These are phyloP conservation scores for Rhodotorula graminis DNA, from an alignment of 768 basidiomycete genomes.

Conservation along the genomic window DNA sequence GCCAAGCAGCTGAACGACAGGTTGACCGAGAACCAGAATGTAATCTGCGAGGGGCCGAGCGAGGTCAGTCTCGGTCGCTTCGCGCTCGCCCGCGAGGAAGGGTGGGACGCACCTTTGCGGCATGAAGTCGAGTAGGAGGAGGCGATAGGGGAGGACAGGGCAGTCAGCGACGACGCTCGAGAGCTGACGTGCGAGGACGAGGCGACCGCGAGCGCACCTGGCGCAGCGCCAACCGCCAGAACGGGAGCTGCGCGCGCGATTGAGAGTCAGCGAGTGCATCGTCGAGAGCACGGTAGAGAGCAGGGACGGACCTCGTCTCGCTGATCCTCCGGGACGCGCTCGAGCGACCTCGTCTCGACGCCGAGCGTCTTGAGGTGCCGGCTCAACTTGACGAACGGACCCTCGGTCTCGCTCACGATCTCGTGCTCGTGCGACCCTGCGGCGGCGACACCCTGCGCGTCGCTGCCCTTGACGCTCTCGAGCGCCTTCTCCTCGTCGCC, in stretches of 20 bases:
- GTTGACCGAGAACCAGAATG: slow-evolving; percentile 53
- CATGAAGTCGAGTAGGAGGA: too few species aligned
- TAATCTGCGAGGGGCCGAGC: slow-evolving; percentile 19
- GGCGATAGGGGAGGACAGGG: background rate
- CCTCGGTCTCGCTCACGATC: slow-evolving; percentile 42
- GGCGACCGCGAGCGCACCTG: background rate
- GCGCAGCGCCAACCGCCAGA: slow-evolving; percentile 1
- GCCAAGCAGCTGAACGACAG: slow-evolving; percentile 54
- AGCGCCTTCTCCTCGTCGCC: slow-evolving; percentile 28
- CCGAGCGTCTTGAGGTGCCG: slow-evolving; percentile 15
- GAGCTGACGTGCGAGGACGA: background rate
- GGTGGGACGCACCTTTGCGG: background rate
- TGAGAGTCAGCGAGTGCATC: background rate
- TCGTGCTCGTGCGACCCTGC: background rate
- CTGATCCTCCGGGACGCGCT: slow-evolving; percentile 40
- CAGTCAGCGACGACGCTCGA: background rate
- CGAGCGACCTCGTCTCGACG: slow-evolving; percentile 41
- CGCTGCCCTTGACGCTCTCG: slow-evolving; percentile 49
- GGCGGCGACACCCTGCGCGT: slow-evolving; percentile 38
- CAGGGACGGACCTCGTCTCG: slow-evolving; percentile 17
- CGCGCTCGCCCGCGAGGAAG: background rate
- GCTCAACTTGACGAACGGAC: slow-evolving; percentile 1
- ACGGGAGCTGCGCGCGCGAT: slow-evolving; percentile 8
- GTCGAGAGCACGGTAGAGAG: slow-evolving; percentile 40
- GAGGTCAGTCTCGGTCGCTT: background rate